These are phyloP conservation scores for Mortierella antarctica DNA, from an alignment of 192 early-diverging fungal genomes.

Conservation along the genomic window DNA sequence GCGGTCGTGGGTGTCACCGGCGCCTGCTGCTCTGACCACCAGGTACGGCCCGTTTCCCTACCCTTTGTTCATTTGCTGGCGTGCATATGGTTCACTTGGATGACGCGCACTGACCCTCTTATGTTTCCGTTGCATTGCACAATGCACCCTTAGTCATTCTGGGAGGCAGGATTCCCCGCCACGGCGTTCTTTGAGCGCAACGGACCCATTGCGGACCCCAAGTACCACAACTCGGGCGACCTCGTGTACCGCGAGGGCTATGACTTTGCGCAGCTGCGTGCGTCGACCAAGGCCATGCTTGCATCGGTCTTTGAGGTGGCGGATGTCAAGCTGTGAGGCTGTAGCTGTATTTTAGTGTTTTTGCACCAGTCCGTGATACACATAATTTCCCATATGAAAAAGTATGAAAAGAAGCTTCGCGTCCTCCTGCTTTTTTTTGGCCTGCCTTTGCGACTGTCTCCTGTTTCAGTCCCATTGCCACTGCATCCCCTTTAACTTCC, in stretches of 20 bases:
- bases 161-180: slow-evolving; percentile 53
- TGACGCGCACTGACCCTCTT: not conserved
- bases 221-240: slow-evolving; percentile 58
- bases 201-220: slow-evolving; percentile 59
- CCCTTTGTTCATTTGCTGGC: not conserved
- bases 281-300: slow-evolving; percentile 55
- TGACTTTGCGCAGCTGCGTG: slow-evolving; percentile 55
- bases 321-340: slow-evolving; percentile 24
- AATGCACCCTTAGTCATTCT: slow-evolving; percentile 41
- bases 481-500: too few species aligned
- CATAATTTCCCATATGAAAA: not conserved
- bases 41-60: slow-evolving; percentile 10
- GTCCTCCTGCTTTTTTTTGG: too few species aligned
- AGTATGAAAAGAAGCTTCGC: not conserved
- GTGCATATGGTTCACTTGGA: not conserved
- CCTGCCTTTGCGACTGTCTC: too few species aligned
- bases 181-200: slow-evolving; percentile 61
- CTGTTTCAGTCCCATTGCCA: too few species aligned
- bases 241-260: slow-evolving; percentile 56
- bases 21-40: slow-evolving; percentile 60
- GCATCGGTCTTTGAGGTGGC: slow-evolving; percentile 56
- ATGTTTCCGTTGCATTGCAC: not conserved
- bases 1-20: slow-evolving; percentile 47
- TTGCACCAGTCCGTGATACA: not conserved
- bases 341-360: not conserved